Conservation (phyloP, 2,329 filamentous ascomycete genomes). For the Metarhizium rileyi region DNA sequence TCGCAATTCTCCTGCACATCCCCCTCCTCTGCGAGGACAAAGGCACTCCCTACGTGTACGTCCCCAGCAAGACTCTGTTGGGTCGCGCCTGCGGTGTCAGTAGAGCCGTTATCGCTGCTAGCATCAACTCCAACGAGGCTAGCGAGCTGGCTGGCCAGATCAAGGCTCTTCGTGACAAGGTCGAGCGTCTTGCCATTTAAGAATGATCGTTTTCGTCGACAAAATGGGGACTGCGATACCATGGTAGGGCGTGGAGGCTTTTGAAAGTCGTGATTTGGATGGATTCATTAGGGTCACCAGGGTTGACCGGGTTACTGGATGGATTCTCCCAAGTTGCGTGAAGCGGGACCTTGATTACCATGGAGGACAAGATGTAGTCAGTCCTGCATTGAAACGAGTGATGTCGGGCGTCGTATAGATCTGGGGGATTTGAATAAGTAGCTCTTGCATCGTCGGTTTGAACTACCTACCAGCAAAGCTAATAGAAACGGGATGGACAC, state of each 20-base stretch:
- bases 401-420: too few relatives aligned
- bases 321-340: too few relatives aligned
- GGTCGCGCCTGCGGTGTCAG: slow-evolving; percentile 85
- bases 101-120: slow-evolving; percentile 75
- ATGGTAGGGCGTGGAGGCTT: neutral
- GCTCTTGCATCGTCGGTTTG: too few relatives aligned
- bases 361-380: too few relatives aligned
- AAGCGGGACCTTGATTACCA: too few relatives aligned
- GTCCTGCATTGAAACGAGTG: too few relatives aligned
- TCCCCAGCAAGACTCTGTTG: slow-evolving; percentile 72
- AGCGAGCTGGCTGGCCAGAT: slow-evolving; percentile 84
- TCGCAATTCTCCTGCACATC: slow-evolving; percentile 82
- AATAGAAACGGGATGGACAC: too few relatives aligned
- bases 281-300: neutral
- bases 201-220: neutral
- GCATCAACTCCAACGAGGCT: slow-evolving; percentile 87
- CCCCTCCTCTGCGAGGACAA: slow-evolving; percentile 82
- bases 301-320: too few relatives aligned
- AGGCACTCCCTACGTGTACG: slow-evolving; percentile 56
- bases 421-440: too few relatives aligned
- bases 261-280: neutral
- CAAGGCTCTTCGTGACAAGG: slow-evolving; percentile 82
- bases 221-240: neutral
- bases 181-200: slow-evolving; percentile 92
- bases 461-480: too few relatives aligned